Percentiles rank a stretch among this genome's conserved stretches.
phyloP scores from a whole-genome alignment of 1,284 basidiomycete species.

The Trametes polyzona region DNA sequence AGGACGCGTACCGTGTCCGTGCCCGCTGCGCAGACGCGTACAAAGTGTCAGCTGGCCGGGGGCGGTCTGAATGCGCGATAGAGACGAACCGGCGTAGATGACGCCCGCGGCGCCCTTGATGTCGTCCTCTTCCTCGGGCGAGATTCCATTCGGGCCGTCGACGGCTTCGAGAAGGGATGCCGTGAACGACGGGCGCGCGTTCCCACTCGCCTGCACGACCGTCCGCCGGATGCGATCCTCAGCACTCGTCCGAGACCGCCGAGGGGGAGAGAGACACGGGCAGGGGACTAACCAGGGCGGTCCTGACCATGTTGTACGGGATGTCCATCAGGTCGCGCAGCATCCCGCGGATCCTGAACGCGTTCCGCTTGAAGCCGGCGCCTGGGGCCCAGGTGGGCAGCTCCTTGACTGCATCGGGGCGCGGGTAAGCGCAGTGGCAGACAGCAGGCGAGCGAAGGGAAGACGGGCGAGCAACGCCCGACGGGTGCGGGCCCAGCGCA shows the following conservation, averaged over 20 bases:
- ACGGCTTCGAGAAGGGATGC: conserved; percentile 49
- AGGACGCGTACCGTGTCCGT: conserved; percentile 37
- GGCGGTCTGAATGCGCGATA: not conserved
- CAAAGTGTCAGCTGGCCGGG: not conserved
- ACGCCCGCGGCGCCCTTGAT: conserved; percentile 61
- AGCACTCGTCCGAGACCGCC: not conserved
- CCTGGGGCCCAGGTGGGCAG: conserved; percentile 62
- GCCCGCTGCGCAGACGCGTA: conserved; percentile 29
- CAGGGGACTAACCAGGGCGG: conserved; percentile 58
- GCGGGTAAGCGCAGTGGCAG: not conserved
- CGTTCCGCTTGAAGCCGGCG: conserved; percentile 56
- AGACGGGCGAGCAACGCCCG: not conserved
- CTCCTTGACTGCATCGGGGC: conserved; percentile 39
- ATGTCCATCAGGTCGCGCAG: conserved; percentile 49
- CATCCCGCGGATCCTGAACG: conserved; percentile 40
- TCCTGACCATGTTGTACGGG: conserved; percentile 57
- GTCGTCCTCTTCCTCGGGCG: conserved; percentile 49
- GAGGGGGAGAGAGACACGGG: conserved; percentile 2
- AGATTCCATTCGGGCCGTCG: conserved; percentile 18
- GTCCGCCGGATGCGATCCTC: not conserved
- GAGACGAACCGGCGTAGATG: conserved; percentile 45
- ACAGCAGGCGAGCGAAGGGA: not conserved
- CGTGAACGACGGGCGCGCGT: conserved; percentile 53
- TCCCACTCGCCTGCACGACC: conserved; percentile 40
- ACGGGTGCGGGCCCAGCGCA: no score